Percentiles rank a stretch among this genome's conserved stretches.
Evolutionary conservation across 805 yeast species (phyloP).

Genomic region (Candida ulmi): DNA sequence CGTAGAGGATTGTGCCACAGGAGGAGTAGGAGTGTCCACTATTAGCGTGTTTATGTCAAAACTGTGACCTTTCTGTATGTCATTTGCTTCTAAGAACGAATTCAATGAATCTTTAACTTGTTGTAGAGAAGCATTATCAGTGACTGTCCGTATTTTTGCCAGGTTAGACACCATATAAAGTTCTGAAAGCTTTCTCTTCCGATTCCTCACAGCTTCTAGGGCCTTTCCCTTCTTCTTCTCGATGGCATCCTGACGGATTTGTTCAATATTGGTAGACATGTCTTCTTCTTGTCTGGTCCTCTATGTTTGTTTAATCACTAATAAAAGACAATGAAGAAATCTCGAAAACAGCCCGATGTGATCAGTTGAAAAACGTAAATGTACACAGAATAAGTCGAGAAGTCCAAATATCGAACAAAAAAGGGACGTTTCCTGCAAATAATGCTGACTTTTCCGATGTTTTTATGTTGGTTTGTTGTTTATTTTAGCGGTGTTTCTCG

Average conservation of each 20-base stretch:
- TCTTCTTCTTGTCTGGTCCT: neutral
- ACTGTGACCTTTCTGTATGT: conserved; percentile 39
- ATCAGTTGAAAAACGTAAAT: too few relatives aligned
- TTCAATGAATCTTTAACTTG: conserved; percentile 34
- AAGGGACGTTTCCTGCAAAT: neutral
- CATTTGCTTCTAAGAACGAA: conserved; percentile 47
- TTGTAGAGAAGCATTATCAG: conserved; percentile 31
- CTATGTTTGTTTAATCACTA: too few relatives aligned
- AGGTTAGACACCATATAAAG: conserved; percentile 53
- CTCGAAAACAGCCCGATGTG: too few relatives aligned
- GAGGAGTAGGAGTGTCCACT: neutral
- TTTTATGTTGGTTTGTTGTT: neutral
- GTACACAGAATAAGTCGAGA: too few relatives aligned
- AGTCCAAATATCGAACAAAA: too few relatives aligned
- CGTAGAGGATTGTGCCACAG: neutral
- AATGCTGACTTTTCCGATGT: neutral
- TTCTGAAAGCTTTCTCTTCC: conserved; percentile 57
- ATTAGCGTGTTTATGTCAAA: conserved; percentile 28
- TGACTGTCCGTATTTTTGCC: conserved; percentile 37
- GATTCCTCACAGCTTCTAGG: conserved; percentile 36
- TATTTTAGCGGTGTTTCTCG: too few relatives aligned
- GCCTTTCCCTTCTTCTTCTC: conserved; percentile 35
- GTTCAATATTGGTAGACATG: conserved; percentile 10
- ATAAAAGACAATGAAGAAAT: too few relatives aligned
- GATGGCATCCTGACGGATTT: conserved; percentile 38